Evolutionary conservation across 2,329 filamentous ascomycete species (phyloP), one percentile per base, ranked within the genome.

Genomic region (Incumbomyces lentus): DNA sequence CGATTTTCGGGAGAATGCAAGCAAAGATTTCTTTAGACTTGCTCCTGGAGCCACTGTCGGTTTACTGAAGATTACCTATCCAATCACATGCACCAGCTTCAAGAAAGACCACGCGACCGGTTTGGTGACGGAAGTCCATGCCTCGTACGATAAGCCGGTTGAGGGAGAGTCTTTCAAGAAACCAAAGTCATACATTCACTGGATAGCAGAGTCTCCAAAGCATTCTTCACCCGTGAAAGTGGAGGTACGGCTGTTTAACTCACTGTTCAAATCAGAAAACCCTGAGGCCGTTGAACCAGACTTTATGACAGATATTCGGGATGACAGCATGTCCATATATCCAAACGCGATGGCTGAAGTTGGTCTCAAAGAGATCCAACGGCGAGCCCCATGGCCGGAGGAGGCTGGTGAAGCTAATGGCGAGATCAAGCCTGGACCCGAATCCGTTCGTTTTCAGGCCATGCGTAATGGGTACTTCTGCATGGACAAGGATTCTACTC

Each of bases 391-490:
- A 5, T 93, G 87, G 87, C 86, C 87, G 1, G 82, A 84, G 63
- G 78, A 82, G 37, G 82, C 79, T 5, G 84, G 84, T 10, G 85
- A 88, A 63, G 76, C 69, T 50, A 74, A 78, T 54, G 68, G 74
- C 48, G 76, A 74, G 10, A 76, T 74, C 55, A 52, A 51, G 7
- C 50, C 55, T 10, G 83, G 82, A 1, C 77, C 78, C 18, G 85
- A 86, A 66, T 83, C 75, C 46, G 82, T 95, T 6, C 75, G 90
- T 40, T 96, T 96, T 74, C 90, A 96, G 72, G 90, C 81, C 2
- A 81, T 95, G 74, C 76, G 90, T 19, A 84, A 90, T 37, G 90
- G 83, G 8, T 95, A 93, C 62, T 92, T 92, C 68, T 80, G 80
- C 70, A 56, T 93, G 63, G 89, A 95, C 62, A 78, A 75, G 41